A percentile compares a stretch with the other conserved stretches of the same genome.
Evolutionary conservation across 208 protist genomes (phyloP).

Genomic region (Trypanosoma mega): DNA sequence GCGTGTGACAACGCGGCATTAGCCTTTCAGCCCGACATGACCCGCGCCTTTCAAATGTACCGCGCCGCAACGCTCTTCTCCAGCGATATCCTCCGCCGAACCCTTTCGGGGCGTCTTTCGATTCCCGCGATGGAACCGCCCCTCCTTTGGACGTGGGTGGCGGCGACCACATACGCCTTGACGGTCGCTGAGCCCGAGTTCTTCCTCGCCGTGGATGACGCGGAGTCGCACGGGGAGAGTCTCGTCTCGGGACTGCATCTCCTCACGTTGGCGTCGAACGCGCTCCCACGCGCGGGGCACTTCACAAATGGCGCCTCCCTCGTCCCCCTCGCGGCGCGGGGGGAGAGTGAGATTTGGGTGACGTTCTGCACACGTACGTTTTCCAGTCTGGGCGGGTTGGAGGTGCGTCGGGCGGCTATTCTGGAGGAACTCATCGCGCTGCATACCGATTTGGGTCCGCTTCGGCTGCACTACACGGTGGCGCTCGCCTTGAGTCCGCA

Average conservation of each 20-base stretch:
- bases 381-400: slow-evolving; percentile 20
- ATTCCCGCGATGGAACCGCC: not conserved
- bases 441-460: slow-evolving; percentile 47
- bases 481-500: slow-evolving; percentile 20
- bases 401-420: slow-evolving; percentile 44
- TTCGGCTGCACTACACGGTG: slow-evolving; percentile 72
- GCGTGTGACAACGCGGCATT: not conserved
- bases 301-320: slow-evolving; percentile 17
- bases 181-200: slow-evolving; percentile 58
- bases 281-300: not conserved
- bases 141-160: slow-evolving; percentile 20
- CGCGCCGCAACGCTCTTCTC: slow-evolving; percentile 2
- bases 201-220: slow-evolving; percentile 52
- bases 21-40: not conserved
- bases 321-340: not conserved
- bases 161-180: slow-evolving; percentile 38
- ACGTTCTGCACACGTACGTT: slow-evolving; percentile 61
- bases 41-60: not conserved
- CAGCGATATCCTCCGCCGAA: not conserved
- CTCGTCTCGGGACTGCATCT: slow-evolving; percentile 55
- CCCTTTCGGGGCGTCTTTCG: not conserved
- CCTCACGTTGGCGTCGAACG: slow-evolving; percentile 31
- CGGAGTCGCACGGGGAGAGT: slow-evolving; percentile 29
- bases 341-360: slow-evolving; percentile 27
- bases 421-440: slow-evolving; percentile 88